Evolutionary conservation across 768 basidiomycete genomes (phyloP).

Genomic region (Tylopilus vinaceipallidus): DNA sequence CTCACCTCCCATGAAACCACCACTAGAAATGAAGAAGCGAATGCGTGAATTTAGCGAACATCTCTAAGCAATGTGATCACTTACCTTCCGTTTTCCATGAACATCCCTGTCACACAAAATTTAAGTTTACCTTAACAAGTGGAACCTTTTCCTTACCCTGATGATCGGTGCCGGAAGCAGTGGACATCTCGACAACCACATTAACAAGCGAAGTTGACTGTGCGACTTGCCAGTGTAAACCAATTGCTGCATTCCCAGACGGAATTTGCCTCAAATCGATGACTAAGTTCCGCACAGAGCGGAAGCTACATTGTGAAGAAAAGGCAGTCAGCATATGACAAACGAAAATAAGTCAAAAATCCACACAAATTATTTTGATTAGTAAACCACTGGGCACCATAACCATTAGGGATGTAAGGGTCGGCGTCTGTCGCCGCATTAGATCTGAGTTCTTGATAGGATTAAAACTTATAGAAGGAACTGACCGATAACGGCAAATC

Average conservation of each 20-base stretch:
- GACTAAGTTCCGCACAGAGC: slow-evolving; percentile 70
- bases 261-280: slow-evolving; percentile 65
- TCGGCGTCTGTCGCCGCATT: slow-evolving; percentile 53
- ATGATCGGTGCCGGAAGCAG: slow-evolving; percentile 56
- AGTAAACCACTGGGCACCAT: slow-evolving; percentile 24
- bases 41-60: neutral
- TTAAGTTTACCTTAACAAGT: neutral
- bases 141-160: slow-evolving; percentile 47
- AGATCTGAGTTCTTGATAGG: neutral
- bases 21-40: slow-evolving; percentile 26
- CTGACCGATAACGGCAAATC: slow-evolving; percentile 73
- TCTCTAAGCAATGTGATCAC: neutral
- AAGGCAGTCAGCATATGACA: slow-evolving; percentile 1
- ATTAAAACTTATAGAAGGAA: neutral
- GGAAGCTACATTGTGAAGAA: slow-evolving; percentile 43
- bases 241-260: slow-evolving; percentile 52
- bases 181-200: slow-evolving; percentile 71
- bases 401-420: slow-evolving; percentile 63
- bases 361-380: slow-evolving; percentile 27
- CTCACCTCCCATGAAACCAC: slow-evolving; percentile 56
- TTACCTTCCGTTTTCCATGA: slow-evolving; percentile 73
- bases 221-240: slow-evolving; percentile 81
- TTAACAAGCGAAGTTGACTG: slow-evolving; percentile 75
- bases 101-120: slow-evolving; percentile 41
- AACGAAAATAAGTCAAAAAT: neutral